These are phyloP conservation scores for Scleromitrula shiraiana DNA, from an alignment of 2,329 filamentous ascomycete genomes.

Conservation along the genomic window DNA sequence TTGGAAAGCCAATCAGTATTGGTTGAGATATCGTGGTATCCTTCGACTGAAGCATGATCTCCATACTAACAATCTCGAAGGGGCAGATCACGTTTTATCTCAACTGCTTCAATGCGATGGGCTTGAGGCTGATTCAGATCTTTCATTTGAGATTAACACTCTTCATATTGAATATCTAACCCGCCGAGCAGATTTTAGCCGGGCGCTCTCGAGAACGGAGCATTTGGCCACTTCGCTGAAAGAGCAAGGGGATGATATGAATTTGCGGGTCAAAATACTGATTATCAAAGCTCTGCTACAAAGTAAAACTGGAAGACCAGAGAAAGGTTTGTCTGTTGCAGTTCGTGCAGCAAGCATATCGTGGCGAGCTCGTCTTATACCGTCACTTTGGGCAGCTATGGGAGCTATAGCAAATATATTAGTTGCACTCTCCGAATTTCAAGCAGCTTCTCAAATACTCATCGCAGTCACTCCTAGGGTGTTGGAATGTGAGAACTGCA, in stretches of 20 bases:
- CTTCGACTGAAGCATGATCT: conserved; percentile 58
- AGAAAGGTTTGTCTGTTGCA: conserved; percentile 58
- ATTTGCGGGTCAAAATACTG: conserved; percentile 52
- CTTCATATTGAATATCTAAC: conserved; percentile 52
- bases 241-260: conserved; percentile 50
- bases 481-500: conserved; percentile 50
- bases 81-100: conserved; percentile 47
- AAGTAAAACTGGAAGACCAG: conserved; percentile 48
- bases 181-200: conserved; percentile 41
- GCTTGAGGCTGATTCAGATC: conserved; percentile 46
- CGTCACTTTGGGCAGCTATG: conserved; percentile 53
- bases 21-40: conserved; percentile 58
- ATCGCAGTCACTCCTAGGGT: conserved; percentile 57
- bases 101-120: conserved; percentile 40
- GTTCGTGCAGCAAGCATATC: conserved; percentile 57
- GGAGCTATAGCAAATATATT: conserved; percentile 49
- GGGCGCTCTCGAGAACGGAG: conserved; percentile 48
- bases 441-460: conserved; percentile 46
- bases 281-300: conserved; percentile 54
- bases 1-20: conserved; percentile 70
- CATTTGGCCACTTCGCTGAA: conserved; percentile 41
- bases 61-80: conserved; percentile 46
- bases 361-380: conserved; percentile 49
- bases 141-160: conserved; percentile 49
- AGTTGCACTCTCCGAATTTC: conserved; percentile 51